Evolutionary conservation across 1,284 basidiomycete species (phyloP).

Genomic region (Papiliotrema laurentii): DNA sequence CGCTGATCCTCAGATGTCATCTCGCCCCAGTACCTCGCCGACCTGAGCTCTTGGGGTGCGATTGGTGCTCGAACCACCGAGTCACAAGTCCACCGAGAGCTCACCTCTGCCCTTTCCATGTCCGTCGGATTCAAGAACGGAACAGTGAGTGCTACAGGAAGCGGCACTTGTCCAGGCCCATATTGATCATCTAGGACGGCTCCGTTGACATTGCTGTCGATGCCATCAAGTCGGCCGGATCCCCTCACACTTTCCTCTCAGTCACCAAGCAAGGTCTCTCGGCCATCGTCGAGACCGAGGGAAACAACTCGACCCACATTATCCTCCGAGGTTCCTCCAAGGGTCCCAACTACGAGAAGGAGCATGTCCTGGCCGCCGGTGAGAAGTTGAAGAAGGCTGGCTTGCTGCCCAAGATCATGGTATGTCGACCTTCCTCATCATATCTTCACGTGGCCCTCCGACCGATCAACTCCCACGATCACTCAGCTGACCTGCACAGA

Average conservation of each 20-base stretch:
- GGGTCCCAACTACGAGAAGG: conserved; percentile 78
- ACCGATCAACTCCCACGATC: not conserved
- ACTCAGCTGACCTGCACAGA: conserved; percentile 50
- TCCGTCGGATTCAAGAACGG: conserved; percentile 71
- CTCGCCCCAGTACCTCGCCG: conserved; percentile 64
- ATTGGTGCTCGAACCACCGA: conserved; percentile 97
- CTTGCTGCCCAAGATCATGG: conserved; percentile 77
- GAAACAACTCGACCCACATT: conserved; percentile 55
- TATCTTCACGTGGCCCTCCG: too few species aligned
- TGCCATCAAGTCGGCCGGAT: conserved; percentile 80
- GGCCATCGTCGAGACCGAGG: conserved; percentile 81
- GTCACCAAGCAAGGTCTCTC: conserved; percentile 90
- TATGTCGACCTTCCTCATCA: conserved; percentile 52
- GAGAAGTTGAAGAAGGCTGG: conserved; percentile 74
- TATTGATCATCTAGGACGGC: conserved; percentile 46
- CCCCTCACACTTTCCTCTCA: conserved; percentile 85
- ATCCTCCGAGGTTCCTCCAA: conserved; percentile 82
- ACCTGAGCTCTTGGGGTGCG: conserved; percentile 89
- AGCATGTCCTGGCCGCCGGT: conserved; percentile 71
- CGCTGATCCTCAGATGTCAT: conserved; percentile 60
- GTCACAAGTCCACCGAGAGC: conserved; percentile 87
- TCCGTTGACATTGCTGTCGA: conserved; percentile 81
- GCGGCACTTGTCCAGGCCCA: not conserved
- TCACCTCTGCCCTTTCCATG: conserved; percentile 85
- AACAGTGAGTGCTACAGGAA: conserved; percentile 52